Evolutionary conservation across 1,284 basidiomycete species (phyloP).

Genomic region (Lignosus rhinocerotis): DNA sequence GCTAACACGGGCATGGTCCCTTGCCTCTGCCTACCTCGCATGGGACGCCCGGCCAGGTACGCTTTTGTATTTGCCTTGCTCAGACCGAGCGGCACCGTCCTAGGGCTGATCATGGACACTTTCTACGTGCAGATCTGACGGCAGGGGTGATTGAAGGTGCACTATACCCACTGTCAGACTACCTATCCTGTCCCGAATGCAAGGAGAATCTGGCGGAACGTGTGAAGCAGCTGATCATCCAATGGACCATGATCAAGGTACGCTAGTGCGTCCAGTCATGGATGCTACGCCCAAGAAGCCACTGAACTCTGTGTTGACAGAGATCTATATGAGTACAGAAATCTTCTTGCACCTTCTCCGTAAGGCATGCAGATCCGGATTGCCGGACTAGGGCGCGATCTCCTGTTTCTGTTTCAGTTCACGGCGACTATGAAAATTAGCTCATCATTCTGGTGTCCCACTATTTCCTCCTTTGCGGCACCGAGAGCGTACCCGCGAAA

Average conservation of each 20-base stretch:
- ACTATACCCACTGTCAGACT: conserved; percentile 34
- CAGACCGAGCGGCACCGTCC: background rate
- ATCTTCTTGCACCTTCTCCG: no score
- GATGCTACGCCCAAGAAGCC: background rate
- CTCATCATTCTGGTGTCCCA: no score
- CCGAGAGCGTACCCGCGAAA: no score
- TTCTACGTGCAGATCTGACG: conserved; percentile 30
- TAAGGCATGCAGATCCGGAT: no score
- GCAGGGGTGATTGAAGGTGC: conserved; percentile 34
- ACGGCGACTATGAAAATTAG: no score
- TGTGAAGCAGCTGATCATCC: conserved; percentile 63
- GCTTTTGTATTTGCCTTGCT: conserved; percentile 3
- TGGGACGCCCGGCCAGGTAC: conserved; percentile 40
- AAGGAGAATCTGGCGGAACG: conserved; percentile 58
- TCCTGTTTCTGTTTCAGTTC: no score
- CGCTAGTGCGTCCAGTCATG: background rate
- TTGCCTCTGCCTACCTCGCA: conserved; percentile 40
- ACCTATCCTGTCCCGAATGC: conserved; percentile 48
- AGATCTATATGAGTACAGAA: background rate
- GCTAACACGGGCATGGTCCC: conserved; percentile 39
- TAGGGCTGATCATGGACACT: background rate
- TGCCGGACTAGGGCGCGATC: no score
- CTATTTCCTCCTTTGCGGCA: no score
- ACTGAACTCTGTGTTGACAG: no score
- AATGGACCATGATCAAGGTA: conserved; percentile 79